These are phyloP conservation scores for Styphnolobium japonicum DNA, from an alignment of 306 rosid species.

Conservation along the genomic window DNA sequence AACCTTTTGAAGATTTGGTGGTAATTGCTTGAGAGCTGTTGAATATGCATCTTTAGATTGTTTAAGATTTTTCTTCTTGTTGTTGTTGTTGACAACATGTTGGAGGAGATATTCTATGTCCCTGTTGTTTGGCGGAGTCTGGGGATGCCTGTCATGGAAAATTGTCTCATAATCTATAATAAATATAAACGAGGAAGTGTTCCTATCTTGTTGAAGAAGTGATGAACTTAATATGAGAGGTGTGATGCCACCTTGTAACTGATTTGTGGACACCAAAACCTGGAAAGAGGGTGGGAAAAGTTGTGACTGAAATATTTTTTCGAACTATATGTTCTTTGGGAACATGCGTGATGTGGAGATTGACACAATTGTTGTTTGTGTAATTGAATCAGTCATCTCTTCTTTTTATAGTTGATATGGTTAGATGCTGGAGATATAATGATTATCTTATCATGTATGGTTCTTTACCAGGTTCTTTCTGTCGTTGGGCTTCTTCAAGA, in stretches of 20 bases:
- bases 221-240: not conserved
- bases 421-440: not conserved
- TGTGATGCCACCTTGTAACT: not conserved
- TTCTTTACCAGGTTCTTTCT: conserved; percentile 72
- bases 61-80: not conserved
- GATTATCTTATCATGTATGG: not conserved
- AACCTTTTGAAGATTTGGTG: not conserved
- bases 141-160: not conserved
- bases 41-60: not conserved
- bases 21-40: not conserved
- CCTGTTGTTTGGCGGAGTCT: not conserved
- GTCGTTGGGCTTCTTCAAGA: conserved; percentile 99
- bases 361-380: not conserved
- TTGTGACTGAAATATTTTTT: not conserved
- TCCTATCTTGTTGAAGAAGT: not conserved
- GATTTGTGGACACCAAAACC: not conserved
- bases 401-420: not conserved
- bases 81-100: not conserved
- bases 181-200: not conserved
- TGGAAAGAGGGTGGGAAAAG: not conserved
- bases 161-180: not conserved
- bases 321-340: not conserved
- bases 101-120: not conserved
- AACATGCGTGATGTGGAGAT: not conserved
- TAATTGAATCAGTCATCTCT: not conserved